These are phyloP conservation scores for Scedosporium boydii DNA, from an alignment of 2,329 filamentous ascomycete genomes.

Conservation along the genomic window DNA sequence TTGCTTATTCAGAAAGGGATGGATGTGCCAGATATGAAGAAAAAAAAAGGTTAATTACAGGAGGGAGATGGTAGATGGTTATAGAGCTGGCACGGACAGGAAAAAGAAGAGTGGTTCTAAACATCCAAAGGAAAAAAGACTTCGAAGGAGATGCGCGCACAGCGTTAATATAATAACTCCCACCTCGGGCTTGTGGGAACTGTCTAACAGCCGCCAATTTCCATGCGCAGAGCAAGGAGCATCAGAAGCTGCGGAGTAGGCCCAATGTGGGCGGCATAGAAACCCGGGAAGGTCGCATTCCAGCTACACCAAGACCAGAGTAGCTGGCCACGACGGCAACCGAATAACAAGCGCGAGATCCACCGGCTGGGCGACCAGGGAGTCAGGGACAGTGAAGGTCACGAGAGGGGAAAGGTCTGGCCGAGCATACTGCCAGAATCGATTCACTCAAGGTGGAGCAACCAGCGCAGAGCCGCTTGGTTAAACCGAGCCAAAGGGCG, in stretches of 20 bases:
- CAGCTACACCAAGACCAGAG: neutral
- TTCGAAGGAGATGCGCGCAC: no score
- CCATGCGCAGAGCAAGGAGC: conserved; percentile 3
- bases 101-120: no score
- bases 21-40: no score
- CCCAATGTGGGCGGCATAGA: neutral
- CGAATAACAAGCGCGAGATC: neutral
- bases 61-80: no score
- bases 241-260: neutral
- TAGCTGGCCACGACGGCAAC: neutral
- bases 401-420: neutral
- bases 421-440: neutral
- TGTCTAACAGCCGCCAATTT: neutral
- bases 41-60: no score
- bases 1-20: no score
- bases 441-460: neutral
- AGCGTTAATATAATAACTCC: neutral
- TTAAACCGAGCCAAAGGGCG: neutral
- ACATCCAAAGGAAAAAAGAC: no score
- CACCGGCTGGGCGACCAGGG: neutral
- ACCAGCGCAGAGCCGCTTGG: neutral
- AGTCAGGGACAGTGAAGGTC: neutral
- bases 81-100: no score
- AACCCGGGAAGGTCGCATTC: neutral
- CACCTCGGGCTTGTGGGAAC: neutral